Conservation (phyloP, 2,329 filamentous ascomycete genomes). For the Pseudocercospora crystallina region DNA sequence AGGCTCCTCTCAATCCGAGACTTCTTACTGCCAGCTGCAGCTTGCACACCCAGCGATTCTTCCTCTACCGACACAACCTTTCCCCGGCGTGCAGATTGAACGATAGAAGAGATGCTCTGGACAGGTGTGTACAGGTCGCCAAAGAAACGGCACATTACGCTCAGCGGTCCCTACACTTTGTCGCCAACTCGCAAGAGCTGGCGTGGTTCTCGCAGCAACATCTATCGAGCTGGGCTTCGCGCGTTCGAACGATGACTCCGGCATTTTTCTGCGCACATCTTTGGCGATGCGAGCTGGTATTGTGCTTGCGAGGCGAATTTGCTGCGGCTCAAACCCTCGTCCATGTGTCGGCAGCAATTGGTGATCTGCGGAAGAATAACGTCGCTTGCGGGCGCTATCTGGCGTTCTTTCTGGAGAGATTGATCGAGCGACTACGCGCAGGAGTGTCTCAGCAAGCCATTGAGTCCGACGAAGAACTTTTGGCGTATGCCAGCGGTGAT, state of each 20-base stretch:
- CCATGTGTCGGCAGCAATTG: slow-evolving; percentile 68
- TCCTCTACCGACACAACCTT: slow-evolving; percentile 87
- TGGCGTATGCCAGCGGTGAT: slow-evolving; percentile 84
- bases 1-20: slow-evolving; percentile 68
- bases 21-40: slow-evolving; percentile 74
- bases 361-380: slow-evolving; percentile 70
- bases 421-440: slow-evolving; percentile 58
- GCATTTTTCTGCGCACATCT: slow-evolving; percentile 78
- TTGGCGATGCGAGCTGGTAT: slow-evolving; percentile 80
- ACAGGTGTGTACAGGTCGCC: slow-evolving; percentile 71
- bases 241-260: slow-evolving; percentile 67
- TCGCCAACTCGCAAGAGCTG: slow-evolving; percentile 22
- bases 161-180: slow-evolving; percentile 59
- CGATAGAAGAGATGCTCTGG: slow-evolving; percentile 69
- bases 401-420: slow-evolving; percentile 71
- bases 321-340: slow-evolving; percentile 72
- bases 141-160: slow-evolving; percentile 78
- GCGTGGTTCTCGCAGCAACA: slow-evolving; percentile 33
- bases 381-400: slow-evolving; percentile 77
- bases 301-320: slow-evolving; percentile 73
- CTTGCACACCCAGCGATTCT: slow-evolving; percentile 77
- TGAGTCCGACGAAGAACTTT: slow-evolving; percentile 77
- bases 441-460: slow-evolving; percentile 42
- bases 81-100: slow-evolving; percentile 66
- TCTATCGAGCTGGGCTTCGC: slow-evolving; percentile 51